Percentiles rank a stretch among this genome's conserved stretches.
phyloP scores from a whole-genome alignment of 2,329 filamentous ascomycete species.

The Fusarium sp. region DNA sequence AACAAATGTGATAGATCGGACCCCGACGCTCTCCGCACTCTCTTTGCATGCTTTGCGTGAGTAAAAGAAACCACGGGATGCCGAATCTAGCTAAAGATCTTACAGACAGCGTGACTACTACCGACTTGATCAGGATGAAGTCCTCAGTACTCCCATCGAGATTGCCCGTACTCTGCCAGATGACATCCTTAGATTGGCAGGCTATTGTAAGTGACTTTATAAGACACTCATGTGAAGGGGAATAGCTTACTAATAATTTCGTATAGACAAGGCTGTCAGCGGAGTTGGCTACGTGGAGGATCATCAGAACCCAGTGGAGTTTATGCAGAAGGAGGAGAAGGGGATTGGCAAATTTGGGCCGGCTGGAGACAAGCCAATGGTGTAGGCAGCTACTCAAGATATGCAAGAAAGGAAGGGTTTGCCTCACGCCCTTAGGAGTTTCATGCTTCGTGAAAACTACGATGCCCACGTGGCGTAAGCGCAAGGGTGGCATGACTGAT shows the following conservation, averaged over 20 bases:
- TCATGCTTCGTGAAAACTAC: neutral
- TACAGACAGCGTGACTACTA: neutral
- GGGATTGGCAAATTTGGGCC: neutral
- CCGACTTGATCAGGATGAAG: neutral
- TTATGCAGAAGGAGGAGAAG: neutral
- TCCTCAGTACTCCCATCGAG: neutral
- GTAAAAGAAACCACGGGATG: too few relatives aligned
- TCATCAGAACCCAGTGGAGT: neutral
- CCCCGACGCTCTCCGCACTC: neutral
- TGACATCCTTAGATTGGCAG: neutral
- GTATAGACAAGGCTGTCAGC: neutral
- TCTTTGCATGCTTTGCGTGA: neutral
- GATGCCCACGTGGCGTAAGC: neutral
- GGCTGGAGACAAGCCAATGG: neutral
- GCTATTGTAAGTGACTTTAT: neutral
- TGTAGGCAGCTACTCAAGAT: neutral
- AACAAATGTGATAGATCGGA: neutral
- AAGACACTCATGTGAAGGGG: neutral
- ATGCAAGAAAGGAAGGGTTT: fast-evolving
- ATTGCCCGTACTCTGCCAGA: neutral
- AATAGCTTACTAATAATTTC: neutral
- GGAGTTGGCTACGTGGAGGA: neutral
- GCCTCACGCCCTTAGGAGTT: neutral
- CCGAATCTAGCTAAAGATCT: too few relatives aligned
- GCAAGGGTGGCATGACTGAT: neutral